These are phyloP conservation scores for Amanita rubescens DNA, from an alignment of 768 basidiomycete genomes.

Conservation along the genomic window DNA sequence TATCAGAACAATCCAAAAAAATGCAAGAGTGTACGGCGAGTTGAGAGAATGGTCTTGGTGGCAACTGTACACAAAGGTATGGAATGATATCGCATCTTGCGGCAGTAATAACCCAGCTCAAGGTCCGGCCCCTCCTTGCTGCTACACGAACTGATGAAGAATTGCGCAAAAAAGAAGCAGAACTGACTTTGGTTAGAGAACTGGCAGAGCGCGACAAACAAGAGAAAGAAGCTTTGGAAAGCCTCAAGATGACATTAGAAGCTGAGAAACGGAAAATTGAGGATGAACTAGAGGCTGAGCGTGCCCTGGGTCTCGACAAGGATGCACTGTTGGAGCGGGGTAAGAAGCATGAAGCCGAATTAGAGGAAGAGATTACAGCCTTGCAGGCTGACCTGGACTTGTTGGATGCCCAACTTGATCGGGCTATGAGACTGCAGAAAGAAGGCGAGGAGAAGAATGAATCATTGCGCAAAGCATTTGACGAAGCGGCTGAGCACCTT, in stretches of 20 bases:
- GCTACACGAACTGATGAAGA: conserved; percentile 93
- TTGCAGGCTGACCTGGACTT: conserved; percentile 80
- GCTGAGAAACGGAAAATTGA: conserved; percentile 79
- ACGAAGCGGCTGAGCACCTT: conserved; percentile 81
- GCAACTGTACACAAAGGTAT: conserved; percentile 91
- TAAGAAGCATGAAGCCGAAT: conserved; percentile 76
- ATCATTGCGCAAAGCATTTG: conserved; percentile 63
- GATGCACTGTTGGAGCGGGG: conserved; percentile 74
- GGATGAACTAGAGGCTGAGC: conserved; percentile 76
- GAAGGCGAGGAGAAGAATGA: conserved; percentile 76
- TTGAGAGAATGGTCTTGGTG: conserved; percentile 98
- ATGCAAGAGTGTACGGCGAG: conserved; percentile 86
- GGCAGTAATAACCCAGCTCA: conserved; percentile 4
- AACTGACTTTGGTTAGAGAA: conserved; percentile 73
- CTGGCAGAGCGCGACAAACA: conserved; percentile 80
- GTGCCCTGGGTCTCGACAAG: conserved; percentile 73
- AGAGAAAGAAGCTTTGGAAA: conserved; percentile 74
- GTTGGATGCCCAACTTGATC: conserved; percentile 80
- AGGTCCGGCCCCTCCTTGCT: conserved; percentile 88
- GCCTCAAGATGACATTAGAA: conserved; percentile 75
- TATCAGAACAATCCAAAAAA: conserved; percentile 87
- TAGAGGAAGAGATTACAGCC: conserved; percentile 78
- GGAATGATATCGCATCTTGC: conserved; percentile 4
- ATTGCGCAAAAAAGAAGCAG: conserved; percentile 78
- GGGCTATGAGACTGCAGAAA: conserved; percentile 69